phyloP scores from a whole-genome alignment of 2,329 filamentous ascomycete species.

The Sphaerulina populicola region DNA sequence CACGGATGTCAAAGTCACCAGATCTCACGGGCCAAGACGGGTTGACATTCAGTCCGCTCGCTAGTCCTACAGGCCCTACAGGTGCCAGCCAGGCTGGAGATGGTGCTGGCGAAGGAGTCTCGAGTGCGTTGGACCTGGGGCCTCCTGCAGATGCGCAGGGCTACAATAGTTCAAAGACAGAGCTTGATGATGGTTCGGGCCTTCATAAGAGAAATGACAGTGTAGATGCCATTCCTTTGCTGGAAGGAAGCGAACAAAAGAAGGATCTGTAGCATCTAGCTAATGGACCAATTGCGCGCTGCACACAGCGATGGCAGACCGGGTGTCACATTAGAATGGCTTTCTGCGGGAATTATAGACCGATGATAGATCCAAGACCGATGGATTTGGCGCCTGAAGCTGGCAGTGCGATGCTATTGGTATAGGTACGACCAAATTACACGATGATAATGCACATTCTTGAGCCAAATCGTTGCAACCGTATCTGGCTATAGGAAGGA shows the following conservation, averaged over 20 bases:
- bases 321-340: no score
- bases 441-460: no score
- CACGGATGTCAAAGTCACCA: constrained; percentile 27
- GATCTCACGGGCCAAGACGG: constrained; percentile 23
- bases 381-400: no score
- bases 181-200: constrained; percentile 1
- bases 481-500: no score
- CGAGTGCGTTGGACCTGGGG: constrained; percentile 28
- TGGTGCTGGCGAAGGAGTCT: constrained; percentile 11
- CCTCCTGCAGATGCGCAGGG: constrained; percentile 20
- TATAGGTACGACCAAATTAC: no score
- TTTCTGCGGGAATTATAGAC: no score
- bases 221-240: constrained; percentile 2
- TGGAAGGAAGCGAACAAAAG: constrained; percentile 1
- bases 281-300: no score
- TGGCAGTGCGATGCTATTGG: no score
- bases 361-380: no score
- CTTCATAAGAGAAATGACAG: constrained; percentile 1
- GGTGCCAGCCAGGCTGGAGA: constrained; percentile 9
- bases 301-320: no score
- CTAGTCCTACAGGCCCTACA: constrained; percentile 24
- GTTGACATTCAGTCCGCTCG: constrained; percentile 21
- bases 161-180: constrained; percentile 4
- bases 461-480: no score
- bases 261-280: background rate